Percentiles rank a stretch among this genome's conserved stretches.
These are phyloP conservation scores for Paracamarosporium sp. DNA, from an alignment of 2,329 filamentous ascomycete species.

Conservation along the genomic window DNA sequence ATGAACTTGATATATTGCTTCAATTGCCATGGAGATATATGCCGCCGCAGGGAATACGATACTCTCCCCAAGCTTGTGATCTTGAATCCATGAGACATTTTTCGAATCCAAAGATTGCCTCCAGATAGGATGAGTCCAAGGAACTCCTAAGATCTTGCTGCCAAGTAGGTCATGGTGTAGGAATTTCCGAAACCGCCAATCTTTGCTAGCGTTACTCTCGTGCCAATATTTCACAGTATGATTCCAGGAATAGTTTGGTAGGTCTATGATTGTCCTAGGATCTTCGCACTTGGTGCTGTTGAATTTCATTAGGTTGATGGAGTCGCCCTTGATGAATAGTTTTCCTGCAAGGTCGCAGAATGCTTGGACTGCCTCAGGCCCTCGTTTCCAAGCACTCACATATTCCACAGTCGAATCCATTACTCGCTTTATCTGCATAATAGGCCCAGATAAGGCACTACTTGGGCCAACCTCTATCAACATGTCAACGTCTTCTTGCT, in stretches of 20 bases:
- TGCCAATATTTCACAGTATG: conserved; percentile 27
- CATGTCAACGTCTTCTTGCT: too few species aligned
- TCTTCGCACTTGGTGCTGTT: too few species aligned
- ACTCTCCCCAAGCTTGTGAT: conserved; percentile 50
- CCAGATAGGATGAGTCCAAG: conserved; percentile 13
- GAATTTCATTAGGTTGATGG: too few species aligned
- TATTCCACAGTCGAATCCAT: too few species aligned
- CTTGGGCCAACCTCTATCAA: conserved; percentile 27
- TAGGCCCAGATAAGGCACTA: conserved; percentile 18
- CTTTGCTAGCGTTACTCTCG: conserved; percentile 24
- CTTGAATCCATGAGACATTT: conserved; percentile 50
- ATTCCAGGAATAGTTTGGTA: conserved; percentile 38
- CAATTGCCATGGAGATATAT: too few species aligned
- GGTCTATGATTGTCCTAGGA: conserved; percentile 18
- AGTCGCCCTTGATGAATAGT: background rate
- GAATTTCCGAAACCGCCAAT: conserved; percentile 21
- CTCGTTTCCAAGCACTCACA: too few species aligned
- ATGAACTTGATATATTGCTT: too few species aligned
- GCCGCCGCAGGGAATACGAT: too few species aligned
- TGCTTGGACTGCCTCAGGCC: too few species aligned
- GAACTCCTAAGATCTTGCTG: conserved; percentile 34
- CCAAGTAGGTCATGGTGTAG: conserved; percentile 31
- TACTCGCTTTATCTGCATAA: background rate
- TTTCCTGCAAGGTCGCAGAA: too few species aligned
- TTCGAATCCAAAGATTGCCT: conserved; percentile 31